These are phyloP conservation scores for Hygrophila difformis DNA, from an alignment of 257 asterid species.

Conservation along the genomic window DNA sequence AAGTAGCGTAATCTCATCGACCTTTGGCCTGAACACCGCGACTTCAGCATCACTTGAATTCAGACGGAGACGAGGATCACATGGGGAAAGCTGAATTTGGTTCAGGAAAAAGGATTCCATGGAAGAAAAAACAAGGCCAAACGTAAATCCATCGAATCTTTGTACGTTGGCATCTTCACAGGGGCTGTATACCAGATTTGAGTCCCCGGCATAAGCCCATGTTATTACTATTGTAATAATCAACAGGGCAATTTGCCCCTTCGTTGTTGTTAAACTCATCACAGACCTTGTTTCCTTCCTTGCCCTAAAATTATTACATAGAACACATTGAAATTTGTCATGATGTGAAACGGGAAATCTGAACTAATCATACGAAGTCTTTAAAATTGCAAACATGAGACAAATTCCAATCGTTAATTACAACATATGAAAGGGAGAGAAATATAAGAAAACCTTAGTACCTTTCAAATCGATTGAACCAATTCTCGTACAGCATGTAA, in stretches of 20 bases:
- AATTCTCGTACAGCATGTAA: too few species aligned
- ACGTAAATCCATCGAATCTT: conserved; percentile 71
- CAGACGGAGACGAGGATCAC: conserved; percentile 71
- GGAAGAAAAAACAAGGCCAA: conserved; percentile 72
- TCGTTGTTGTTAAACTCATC: neutral
- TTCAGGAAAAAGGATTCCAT: conserved; percentile 64
- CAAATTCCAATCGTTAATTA: too few species aligned
- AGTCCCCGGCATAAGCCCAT: conserved; percentile 37
- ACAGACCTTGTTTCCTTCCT: too few species aligned
- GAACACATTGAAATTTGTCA: too few species aligned
- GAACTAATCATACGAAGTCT: too few species aligned
- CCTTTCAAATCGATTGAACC: too few species aligned
- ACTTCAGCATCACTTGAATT: conserved; percentile 32
- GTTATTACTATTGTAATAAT: conserved; percentile 19
- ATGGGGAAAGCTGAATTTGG: conserved; percentile 84
- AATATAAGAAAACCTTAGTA: too few species aligned
- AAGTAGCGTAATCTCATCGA: conserved; percentile 92
- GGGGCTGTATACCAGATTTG: conserved; percentile 55
- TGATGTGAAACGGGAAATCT: too few species aligned
- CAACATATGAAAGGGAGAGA: too few species aligned
- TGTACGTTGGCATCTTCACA: conserved; percentile 69
- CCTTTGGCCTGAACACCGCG: conserved; percentile 80
- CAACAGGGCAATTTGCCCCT: conserved; percentile 3
- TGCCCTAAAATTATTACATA: too few species aligned
- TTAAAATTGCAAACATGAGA: too few species aligned